A percentile compares a stretch with the other conserved stretches of the same genome.
Evolutionary conservation across 1,139 yeast genomes (phyloP).

Genomic region (Geotrichum citri-aurantii): DNA sequence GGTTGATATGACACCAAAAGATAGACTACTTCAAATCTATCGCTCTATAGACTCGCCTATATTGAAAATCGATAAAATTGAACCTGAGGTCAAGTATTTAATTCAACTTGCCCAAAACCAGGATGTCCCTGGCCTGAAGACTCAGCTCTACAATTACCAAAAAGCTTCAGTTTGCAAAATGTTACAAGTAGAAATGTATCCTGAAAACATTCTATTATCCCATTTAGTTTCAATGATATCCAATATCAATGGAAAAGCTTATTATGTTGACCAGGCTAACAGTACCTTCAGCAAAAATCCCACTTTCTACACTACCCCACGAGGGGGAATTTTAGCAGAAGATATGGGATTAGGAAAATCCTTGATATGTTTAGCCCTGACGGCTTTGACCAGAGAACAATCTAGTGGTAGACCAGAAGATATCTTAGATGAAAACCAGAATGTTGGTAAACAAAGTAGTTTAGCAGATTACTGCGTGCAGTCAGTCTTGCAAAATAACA

Average conservation of each 20-base stretch:
- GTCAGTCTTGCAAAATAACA: constrained; percentile 42
- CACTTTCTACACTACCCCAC: constrained; percentile 33
- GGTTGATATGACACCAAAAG: constrained; percentile 37
- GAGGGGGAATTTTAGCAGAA: constrained; percentile 69
- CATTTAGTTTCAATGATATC: constrained; percentile 37
- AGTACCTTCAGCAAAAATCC: constrained; percentile 34
- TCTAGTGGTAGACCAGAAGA: constrained; percentile 43
- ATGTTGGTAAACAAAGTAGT: constrained; percentile 10
- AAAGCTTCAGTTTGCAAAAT: constrained; percentile 52
- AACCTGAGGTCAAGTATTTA: constrained; percentile 20
- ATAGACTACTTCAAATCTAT: constrained; percentile 23
- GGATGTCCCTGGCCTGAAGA: constrained; percentile 45
- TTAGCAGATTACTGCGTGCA: constrained; percentile 43
- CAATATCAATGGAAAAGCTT: constrained; percentile 16
- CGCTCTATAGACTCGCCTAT: constrained; percentile 13
- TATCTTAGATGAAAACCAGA: not conserved
- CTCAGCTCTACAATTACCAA: constrained; percentile 53
- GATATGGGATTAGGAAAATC: constrained; percentile 78
- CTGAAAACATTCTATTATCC: constrained; percentile 41
- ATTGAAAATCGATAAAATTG: constrained; percentile 24
- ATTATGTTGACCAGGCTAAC: constrained; percentile 37
- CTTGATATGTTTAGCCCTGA: constrained; percentile 55
- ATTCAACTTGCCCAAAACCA: constrained; percentile 27
- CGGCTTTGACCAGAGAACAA: constrained; percentile 52
- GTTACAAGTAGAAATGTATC: constrained; percentile 47